Conservation (phyloP, 2,329 filamentous ascomycete species). For the Ascochyta fabae region DNA sequence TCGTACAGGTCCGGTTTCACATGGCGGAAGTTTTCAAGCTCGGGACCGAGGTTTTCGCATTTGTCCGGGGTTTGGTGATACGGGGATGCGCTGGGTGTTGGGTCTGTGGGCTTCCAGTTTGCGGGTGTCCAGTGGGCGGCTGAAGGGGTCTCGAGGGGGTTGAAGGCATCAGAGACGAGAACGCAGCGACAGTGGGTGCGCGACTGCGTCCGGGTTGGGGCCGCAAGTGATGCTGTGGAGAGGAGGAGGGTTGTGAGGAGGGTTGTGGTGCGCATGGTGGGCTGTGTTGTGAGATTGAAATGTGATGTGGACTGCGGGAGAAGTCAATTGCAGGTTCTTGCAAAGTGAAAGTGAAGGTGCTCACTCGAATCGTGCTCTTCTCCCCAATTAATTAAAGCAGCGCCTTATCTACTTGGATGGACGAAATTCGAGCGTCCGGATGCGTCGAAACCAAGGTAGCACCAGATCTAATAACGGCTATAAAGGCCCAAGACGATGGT, state of each 20-base stretch:
- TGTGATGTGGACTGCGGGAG: neutral
- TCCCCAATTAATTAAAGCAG: neutral
- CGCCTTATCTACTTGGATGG: neutral
- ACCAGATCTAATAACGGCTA: neutral
- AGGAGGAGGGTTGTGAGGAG: conserved; percentile 21
- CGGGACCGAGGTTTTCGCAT: conserved; percentile 33
- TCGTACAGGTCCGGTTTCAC: conserved; percentile 36
- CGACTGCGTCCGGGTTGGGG: conserved; percentile 28
- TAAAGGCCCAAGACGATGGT: conserved; percentile 2
- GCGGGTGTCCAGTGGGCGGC: conserved; percentile 29
- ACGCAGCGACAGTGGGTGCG: conserved; percentile 41
- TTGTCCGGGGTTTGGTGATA: conserved; percentile 19
- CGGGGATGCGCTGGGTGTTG: conserved; percentile 19
- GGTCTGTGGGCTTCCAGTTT: conserved; percentile 16
- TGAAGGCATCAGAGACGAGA: conserved; percentile 26
- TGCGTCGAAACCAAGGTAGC: conserved; percentile 2
- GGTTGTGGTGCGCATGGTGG: conserved; percentile 19
- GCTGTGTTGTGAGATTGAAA: neutral
- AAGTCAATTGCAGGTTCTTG: neutral
- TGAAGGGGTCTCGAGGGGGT: conserved; percentile 26
- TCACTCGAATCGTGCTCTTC: conserved; percentile 1
- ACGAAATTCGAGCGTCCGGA: neutral
- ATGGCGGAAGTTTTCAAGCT: conserved; percentile 36
- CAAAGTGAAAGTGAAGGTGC: neutral
- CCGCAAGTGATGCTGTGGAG: conserved; percentile 19